Evolutionary conservation across 805 yeast species (phyloP).

Genomic region (Kuraishia piskuri): DNA sequence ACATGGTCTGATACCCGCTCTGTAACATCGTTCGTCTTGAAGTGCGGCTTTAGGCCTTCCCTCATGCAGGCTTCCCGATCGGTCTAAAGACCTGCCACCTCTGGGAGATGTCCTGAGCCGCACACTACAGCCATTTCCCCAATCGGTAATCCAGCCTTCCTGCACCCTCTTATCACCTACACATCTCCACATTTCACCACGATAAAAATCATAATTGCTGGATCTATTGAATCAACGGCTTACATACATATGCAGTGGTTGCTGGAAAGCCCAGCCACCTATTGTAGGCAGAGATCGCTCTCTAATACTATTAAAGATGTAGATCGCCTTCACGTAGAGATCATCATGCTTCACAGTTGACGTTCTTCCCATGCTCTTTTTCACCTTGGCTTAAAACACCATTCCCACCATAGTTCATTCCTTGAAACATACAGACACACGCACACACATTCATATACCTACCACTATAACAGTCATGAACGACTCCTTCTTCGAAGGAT

Average conservation of each 20-base stretch:
- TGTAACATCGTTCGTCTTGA: no score
- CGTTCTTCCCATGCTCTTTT: no score
- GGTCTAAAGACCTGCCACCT: background rate
- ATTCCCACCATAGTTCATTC: background rate
- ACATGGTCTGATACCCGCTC: no score
- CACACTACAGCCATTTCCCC: background rate
- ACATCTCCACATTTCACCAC: background rate
- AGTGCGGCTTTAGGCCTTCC: no score
- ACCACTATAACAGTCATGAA: background rate
- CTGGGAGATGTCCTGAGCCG: background rate
- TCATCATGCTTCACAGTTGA: background rate
- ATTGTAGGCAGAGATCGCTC: background rate
- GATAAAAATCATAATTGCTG: background rate
- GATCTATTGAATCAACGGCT: background rate
- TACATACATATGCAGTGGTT: background rate
- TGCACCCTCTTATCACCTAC: background rate
- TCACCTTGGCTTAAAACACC: no score
- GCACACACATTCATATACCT: background rate
- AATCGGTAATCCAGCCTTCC: background rate
- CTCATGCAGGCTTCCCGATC: background rate
- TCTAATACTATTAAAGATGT: background rate
- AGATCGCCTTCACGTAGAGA: background rate
- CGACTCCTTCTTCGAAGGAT: background rate
- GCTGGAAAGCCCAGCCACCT: background rate
- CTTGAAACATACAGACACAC: background rate